Conservation (phyloP, 2,329 filamentous ascomycete species). For the Cladosporium sphaerospermum region DNA sequence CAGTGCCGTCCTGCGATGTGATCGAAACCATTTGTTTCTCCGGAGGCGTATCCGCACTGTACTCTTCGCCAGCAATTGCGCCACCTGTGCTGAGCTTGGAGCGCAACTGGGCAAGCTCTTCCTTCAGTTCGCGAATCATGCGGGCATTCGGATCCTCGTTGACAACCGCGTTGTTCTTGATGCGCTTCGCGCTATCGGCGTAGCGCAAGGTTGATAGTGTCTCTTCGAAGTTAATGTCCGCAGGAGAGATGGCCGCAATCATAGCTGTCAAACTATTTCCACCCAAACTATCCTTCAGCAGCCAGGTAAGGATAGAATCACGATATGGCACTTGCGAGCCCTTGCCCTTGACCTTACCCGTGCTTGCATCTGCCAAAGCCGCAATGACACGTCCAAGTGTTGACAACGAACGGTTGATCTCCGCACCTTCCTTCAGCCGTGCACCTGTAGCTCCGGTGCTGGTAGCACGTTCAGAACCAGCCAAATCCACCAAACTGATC, state of each 20-base stretch:
- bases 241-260: constrained; percentile 97
- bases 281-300: constrained; percentile 92
- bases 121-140: constrained; percentile 97
- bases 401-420: constrained; percentile 95
- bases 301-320: constrained; percentile 93
- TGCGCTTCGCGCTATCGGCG: constrained; percentile 94
- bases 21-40: constrained; percentile 97
- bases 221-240: constrained; percentile 98
- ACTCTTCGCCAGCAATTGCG: constrained; percentile 57
- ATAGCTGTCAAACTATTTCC: constrained; percentile 99
- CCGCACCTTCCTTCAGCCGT: constrained; percentile 90
- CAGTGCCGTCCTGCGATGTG: constrained; percentile 70
- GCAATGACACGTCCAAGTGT: constrained; percentile 97
- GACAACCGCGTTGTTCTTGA: constrained; percentile 99
- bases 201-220: constrained; percentile 93
- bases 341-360: constrained; percentile 71
- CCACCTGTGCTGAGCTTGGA: constrained; percentile 62
- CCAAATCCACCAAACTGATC: constrained; percentile 95
- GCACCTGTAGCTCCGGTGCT: constrained; percentile 95
- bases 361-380: constrained; percentile 82
- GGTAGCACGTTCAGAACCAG: constrained; percentile 93
- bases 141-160: constrained; percentile 98
- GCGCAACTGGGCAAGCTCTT: constrained; percentile 79
- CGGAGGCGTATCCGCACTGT: constrained; percentile 83
- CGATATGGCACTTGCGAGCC: constrained; percentile 83